phyloP scores from a whole-genome alignment of 495 filamentous ascomycete species.

The Daldinia childiae region DNA sequence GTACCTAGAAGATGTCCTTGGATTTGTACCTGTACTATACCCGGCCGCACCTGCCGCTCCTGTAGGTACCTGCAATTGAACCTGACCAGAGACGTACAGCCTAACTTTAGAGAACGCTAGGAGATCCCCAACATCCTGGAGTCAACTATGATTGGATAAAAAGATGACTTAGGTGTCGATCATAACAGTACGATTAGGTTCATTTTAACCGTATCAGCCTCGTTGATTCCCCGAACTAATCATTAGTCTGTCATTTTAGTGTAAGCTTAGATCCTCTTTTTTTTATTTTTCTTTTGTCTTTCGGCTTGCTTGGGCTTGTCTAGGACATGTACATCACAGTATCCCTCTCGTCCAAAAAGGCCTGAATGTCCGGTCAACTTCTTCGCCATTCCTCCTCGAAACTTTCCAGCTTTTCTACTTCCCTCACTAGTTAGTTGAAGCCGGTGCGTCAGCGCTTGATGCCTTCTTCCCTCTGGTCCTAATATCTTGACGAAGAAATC shows the following conservation, averaged over 20 bases:
- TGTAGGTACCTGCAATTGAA: conserved; percentile 32
- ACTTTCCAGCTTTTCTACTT: conserved; percentile 5
- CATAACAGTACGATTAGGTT: conserved; percentile 31
- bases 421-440: conserved; percentile 4
- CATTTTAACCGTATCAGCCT: conserved; percentile 44
- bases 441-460: conserved; percentile 16
- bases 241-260: conserved; percentile 17
- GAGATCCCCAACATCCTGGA: conserved; percentile 37
- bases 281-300: conserved; percentile 19
- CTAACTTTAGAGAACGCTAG: conserved; percentile 25
- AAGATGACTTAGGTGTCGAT: conserved; percentile 33
- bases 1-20: background rate
- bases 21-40: conserved; percentile 23
- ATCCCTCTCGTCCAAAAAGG: conserved; percentile 27
- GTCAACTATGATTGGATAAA: conserved; percentile 20
- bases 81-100: conserved; percentile 37
- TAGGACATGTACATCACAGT: conserved; percentile 25
- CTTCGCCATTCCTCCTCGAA: conserved; percentile 1
- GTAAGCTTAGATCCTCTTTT: conserved; percentile 29
- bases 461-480: background rate
- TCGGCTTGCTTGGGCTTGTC: background rate
- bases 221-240: conserved; percentile 24
- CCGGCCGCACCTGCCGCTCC: conserved; percentile 19
- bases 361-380: conserved; percentile 26
- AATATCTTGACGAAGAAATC: conserved; percentile 1